A percentile compares a stretch with the other conserved stretches of the same genome.
Conservation (phyloP, 2,329 filamentous ascomycete species). For the Fusarium palustre region DNA sequence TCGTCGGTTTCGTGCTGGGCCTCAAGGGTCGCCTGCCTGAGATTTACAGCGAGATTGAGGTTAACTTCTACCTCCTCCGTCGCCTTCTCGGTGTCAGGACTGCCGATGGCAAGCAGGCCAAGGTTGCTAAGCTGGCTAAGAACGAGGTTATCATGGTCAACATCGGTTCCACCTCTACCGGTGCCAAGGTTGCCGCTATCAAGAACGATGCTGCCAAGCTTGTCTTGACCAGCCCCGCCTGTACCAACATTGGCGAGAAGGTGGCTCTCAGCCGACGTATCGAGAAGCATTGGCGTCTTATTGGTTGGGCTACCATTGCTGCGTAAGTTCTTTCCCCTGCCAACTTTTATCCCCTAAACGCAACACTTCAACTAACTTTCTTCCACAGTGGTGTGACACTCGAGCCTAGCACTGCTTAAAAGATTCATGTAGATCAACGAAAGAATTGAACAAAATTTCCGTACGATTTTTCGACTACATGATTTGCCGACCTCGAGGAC, state of each 20-base stretch:
- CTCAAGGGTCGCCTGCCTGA: constrained; percentile 93
- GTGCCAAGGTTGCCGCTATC: constrained; percentile 96
- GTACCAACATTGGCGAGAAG: constrained; percentile 98
- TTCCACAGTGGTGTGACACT: constrained; percentile 64
- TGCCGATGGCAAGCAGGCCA: constrained; percentile 98
- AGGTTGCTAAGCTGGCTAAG: constrained; percentile 98
- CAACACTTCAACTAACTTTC: constrained; percentile 25
- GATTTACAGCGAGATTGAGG: constrained; percentile 98
- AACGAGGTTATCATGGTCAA: constrained; percentile 99
- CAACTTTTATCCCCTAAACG: not conserved
- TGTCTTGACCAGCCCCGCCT: constrained; percentile 90
- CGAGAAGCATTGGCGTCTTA: constrained; percentile 98
- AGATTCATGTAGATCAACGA: constrained; percentile 23
- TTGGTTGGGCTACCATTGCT: constrained; percentile 88
- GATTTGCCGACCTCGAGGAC: constrained; percentile 36
- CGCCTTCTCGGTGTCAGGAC: constrained; percentile 96
- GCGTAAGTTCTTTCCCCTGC: constrained; percentile 61
- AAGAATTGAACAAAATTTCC: constrained; percentile 36
- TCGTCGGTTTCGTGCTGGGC: constrained; percentile 97
- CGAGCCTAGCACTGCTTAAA: constrained; percentile 62
- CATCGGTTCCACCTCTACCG: constrained; percentile 96
- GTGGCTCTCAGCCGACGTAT: constrained; percentile 95
- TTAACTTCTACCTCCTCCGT: constrained; percentile 98
- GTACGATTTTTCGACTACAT: constrained; percentile 41
- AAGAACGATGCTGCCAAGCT: constrained; percentile 98